Base-by-base conservation (phyloP, 1,139 yeast genomes). In the Candida neerlandica region DNA sequence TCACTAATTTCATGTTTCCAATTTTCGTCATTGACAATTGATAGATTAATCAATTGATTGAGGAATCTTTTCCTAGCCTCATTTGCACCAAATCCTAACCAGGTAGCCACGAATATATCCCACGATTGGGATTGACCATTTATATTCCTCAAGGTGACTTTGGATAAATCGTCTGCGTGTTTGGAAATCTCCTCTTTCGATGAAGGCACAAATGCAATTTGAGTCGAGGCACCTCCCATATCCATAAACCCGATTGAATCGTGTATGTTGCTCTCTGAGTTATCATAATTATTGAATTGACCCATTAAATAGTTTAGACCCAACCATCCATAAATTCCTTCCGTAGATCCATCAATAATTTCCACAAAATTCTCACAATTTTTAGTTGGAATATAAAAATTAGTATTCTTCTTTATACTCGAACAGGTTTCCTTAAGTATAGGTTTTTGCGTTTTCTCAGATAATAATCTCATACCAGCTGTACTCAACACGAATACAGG, bases 191-290 rank as follows among this genome's bases (percentile, higher is more conserved):
- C 87, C 23, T 73, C 72, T 7, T 56, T 55, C 12, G 76, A 71
- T 2, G 83, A 78, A 0, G 95, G 95, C 14, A 83, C 87, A 72
- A 87, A 88, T 9, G 94, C 89, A 30, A 88, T 78, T 59, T 88
- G 96, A 0, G 91, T 85, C 3, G 92, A 86, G 0, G 95, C 96
- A 16, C 96, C 96, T 6, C 96, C 96, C 96, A 87, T 87, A 64
- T 87, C 96, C 92, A 88, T 86, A 59, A 88, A 87, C 1, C 96
- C 96, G 50, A 81, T 78, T 0, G 90, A 81, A n/a, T 73, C 72
- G 56, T 79, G 85, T 0, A 50, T 48, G 1, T 62, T 63, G 14
- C 39, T 42, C 1, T 62, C 53, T 4, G 58, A 46, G 0, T 62
- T 45, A 40, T 77, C 74, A 59, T 77, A 82, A 46, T 73, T 64